These are phyloP conservation scores for Sicyos edulis DNA, from an alignment of 306 rosid genomes.

Conservation along the genomic window DNA sequence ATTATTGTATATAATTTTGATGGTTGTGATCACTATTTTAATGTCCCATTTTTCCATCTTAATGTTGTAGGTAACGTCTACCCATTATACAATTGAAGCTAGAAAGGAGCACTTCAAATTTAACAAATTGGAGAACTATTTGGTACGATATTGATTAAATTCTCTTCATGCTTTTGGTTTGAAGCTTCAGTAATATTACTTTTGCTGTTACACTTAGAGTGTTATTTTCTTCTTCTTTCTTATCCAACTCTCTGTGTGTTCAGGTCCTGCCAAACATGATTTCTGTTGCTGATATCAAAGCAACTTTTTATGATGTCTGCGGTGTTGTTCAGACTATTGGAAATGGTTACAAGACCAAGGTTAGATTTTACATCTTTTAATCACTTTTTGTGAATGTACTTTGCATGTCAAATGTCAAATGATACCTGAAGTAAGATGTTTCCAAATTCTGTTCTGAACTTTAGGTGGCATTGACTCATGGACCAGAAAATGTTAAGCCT, in stretches of 20 bases:
- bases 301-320: conserved; percentile 73
- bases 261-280: conserved; percentile 99
- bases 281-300: conserved; percentile 69
- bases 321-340: conserved; percentile 73
- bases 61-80: conserved; percentile 73
- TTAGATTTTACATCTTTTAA: conserved; percentile 22
- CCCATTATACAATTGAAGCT: conserved; percentile 79
- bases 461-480: conserved; percentile 97
- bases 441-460: conserved; percentile 21
- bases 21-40: not conserved
- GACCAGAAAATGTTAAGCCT: conserved; percentile 91
- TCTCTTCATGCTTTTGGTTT: conserved; percentile 1
- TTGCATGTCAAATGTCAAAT: conserved; percentile 17
- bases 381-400: conserved; percentile 21
- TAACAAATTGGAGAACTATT: conserved; percentile 62
- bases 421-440: no score
- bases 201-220: not conserved
- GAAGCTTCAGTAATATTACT: conserved; percentile 18
- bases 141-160: conserved; percentile 40
- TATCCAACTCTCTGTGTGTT: conserved; percentile 21
- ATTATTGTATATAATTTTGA: conserved; percentile 2
- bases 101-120: conserved; percentile 83
- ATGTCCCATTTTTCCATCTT: conserved; percentile 19
- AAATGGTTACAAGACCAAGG: conserved; percentile 76
- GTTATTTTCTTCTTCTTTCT: conserved; percentile 17